These are phyloP conservation scores for Claviceps maximensis DNA, from an alignment of 2,329 filamentous ascomycete species.

Conservation along the genomic window DNA sequence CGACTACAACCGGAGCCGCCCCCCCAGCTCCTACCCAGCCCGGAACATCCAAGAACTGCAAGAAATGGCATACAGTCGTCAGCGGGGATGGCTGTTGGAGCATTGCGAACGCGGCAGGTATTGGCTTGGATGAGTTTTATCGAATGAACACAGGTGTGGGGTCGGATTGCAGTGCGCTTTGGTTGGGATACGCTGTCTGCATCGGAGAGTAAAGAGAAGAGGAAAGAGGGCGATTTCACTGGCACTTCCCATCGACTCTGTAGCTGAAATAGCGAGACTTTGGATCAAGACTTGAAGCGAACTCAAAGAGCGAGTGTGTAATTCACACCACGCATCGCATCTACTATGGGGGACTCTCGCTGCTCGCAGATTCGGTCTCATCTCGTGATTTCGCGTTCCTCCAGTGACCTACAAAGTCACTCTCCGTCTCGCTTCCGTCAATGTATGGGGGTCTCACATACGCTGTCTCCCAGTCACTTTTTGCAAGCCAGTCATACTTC, in stretches of 20 bases:
- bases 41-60: not conserved
- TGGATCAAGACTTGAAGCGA: too few relatives aligned
- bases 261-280: too few relatives aligned
- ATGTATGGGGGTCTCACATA: not conserved
- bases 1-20: not conserved
- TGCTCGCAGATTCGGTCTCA: too few relatives aligned
- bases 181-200: not conserved
- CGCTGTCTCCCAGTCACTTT: not conserved
- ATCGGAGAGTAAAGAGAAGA: not conserved
- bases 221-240: too few relatives aligned
- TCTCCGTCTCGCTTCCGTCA: not conserved
- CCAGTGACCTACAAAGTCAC: not conserved
- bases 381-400: not conserved
- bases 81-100: not conserved
- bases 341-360: too few relatives aligned
- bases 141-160: not conserved
- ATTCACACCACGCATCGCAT: too few relatives aligned
- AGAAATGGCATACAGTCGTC: not conserved
- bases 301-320: too few relatives aligned
- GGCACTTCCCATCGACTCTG: too few relatives aligned
- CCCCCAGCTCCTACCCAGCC: not conserved
- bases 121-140: slow-evolving; percentile 1
- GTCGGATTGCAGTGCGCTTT: not conserved
- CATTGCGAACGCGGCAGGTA: not conserved
- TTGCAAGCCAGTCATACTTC: not conserved